Base-by-base conservation (phyloP, 306 rosid species). In the Vigna nakashimae region DNA sequence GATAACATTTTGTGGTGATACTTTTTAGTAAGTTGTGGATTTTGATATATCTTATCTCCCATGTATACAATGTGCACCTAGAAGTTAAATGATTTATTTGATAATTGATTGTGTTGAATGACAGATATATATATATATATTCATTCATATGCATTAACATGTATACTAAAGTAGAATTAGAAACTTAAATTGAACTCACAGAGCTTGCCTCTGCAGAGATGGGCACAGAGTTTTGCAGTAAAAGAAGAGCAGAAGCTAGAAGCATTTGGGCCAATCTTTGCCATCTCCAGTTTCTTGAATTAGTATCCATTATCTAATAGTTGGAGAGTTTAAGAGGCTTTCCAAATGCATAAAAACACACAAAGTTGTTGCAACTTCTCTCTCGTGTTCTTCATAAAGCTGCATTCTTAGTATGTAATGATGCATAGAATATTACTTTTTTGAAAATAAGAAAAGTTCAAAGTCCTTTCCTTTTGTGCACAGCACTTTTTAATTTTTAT, bases 21-120 rank as follows among this genome's bases (percentile, higher is more conserved):
- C 75, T 60, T 84, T 74, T 82, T 86, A 20, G 90, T 86, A 50
- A 79, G 65, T 71, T 73, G 84, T 53, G 90, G 86, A 85, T 79
- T 89, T 38, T 80, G 82, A 62, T 83, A 11, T 51, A 74, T 79
- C 74, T 84, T 89, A 6, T 77, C 88, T 82, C 97, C 96, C 87
- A 90, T 60, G 77, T 92, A 92, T 34, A 92, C 93, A 81, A 92
- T 89, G 71, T 89, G 81, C 48, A 90, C 97, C 93, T 92, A 55
- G 22, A 79, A 76, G 5, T 26, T 26, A 0, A 30, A 30, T 52
- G 57, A 85, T 57, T 10, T 51, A 28, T 32, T 60, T 59, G 75
- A 34, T 79, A 49, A 76, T 57, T 71, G 76, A 17, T 64, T 58
- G 22, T 55, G 75, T 43, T 36, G 67, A 80, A 30, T 69, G 72